Conservation (phyloP, 257 asterid genomes). For the Mentha longifolia region DNA sequence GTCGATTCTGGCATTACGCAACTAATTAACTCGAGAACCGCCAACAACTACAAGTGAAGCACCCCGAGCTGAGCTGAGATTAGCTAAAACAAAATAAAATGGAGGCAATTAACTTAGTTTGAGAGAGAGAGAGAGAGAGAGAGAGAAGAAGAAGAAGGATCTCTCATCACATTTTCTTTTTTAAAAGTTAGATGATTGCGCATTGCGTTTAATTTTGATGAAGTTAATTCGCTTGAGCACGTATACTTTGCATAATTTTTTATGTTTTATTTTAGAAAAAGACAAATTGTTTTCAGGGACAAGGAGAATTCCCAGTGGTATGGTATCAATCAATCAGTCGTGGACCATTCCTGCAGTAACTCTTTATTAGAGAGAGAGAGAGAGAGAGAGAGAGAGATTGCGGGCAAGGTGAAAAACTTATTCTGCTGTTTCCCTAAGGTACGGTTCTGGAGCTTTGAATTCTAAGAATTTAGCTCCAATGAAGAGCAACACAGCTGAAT, state of each 20-base stretch:
- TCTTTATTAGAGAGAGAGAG: too few species aligned
- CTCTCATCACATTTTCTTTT: slow-evolving; percentile 6
- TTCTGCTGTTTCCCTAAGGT: too few species aligned
- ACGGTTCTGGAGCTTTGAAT: slow-evolving; percentile 10
- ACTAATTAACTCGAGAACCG: slow-evolving; percentile 38
- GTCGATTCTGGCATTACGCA: slow-evolving; percentile 36
- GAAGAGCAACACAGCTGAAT: slow-evolving; percentile 42
- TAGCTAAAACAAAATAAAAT: background rate
- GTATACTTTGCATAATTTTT: background rate
- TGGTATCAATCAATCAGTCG: slow-evolving; percentile 22
- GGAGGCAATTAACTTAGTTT: slow-evolving; percentile 28
- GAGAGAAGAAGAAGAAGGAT: slow-evolving; percentile 17
- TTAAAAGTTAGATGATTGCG: slow-evolving; percentile 27
- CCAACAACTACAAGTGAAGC: slow-evolving; percentile 27
- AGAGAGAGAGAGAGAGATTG: too few species aligned
- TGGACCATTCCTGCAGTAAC: slow-evolving; percentile 39
- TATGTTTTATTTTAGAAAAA: too few species aligned
- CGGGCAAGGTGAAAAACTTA: too few species aligned
- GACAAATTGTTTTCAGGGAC: background rate
- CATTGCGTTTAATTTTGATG: slow-evolving; percentile 19
- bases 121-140: too few species aligned
- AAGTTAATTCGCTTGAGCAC: slow-evolving; percentile 20
- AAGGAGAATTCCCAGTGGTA: background rate
- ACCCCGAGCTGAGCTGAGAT: too few species aligned
- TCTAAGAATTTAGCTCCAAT: slow-evolving; percentile 24